Conservation (phyloP, 306 rosid species). For the Clitoria ternatea region DNA sequence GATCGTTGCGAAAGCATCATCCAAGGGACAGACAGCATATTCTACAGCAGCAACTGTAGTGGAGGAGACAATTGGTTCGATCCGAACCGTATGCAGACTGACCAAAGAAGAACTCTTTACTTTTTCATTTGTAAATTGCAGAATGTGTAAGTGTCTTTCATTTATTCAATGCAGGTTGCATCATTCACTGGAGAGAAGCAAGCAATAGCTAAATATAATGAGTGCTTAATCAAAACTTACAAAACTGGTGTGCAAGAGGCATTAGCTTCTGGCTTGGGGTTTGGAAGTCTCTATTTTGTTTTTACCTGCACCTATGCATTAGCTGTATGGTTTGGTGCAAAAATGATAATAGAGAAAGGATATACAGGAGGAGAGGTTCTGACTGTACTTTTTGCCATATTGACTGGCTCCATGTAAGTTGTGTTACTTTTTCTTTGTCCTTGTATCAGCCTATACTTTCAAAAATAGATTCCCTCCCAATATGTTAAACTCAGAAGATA, state of each 20-base stretch:
- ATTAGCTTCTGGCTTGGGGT: too few relatives aligned
- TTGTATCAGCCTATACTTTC: not conserved
- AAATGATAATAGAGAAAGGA: conserved; percentile 68
- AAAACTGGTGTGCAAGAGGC: too few relatives aligned
- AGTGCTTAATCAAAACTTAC: too few relatives aligned
- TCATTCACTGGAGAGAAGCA: too few relatives aligned
- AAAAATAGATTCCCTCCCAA: not conserved
- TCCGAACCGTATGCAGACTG: conserved; percentile 56
- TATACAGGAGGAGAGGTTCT: conserved; percentile 71
- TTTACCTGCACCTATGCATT: too few relatives aligned
- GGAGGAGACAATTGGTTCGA: conserved; percentile 73
- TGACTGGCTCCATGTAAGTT: conserved; percentile 70
- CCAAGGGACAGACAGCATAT: conserved; percentile 66
- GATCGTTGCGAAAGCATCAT: conserved; percentile 38
- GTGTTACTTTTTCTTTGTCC: not conserved
- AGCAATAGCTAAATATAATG: too few relatives aligned
- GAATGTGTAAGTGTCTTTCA: not conserved
- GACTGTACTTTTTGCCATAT: conserved; percentile 50
- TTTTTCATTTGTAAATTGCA: not conserved
- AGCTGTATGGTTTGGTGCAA: conserved; percentile 80
- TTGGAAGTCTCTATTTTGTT: too few relatives aligned
- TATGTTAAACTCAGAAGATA: not conserved
- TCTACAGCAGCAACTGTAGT: conserved; percentile 62
- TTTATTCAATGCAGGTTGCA: conserved; percentile 45
- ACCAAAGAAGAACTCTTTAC: not conserved